Base-by-base conservation (phyloP, 768 basidiomycete species). In the Tulasnella sp. region DNA sequence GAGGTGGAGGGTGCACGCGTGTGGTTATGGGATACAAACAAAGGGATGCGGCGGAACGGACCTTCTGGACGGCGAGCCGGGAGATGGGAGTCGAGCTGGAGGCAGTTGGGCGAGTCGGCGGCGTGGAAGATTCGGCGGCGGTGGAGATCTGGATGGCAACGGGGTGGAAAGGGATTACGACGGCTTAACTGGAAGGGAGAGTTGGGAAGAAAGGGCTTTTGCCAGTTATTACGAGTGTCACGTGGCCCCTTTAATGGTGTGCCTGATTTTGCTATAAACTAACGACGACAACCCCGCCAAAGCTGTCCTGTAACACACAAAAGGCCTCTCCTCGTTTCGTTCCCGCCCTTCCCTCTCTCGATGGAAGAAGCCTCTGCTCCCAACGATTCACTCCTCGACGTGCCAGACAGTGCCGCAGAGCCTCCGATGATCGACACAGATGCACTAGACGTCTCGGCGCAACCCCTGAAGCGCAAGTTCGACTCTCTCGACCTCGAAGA, bases 11-110 rank as follows among this genome's bases (percentile, higher is more conserved):
- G 44, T 55, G 57, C 76, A 44, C 74, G 35, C 57, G 42, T 40
- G 46, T 96, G 3, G 79, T 96, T 10, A 82, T 97, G 72, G 94
- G 93, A 5, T 96, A 96, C 85, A 96, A 97, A 82, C 91, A 96
- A 82, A 89, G 96, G 57, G 92, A 97, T 83, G 81, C 85, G 0
- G 89, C 88, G 0, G 96, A 98, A 84, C 85, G 94, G 73, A 87
- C 86, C 10, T 84, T 96, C 42, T 98, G 94, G 95, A 85, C 84
- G 9, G 87, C 90, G 85, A 85, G 87, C 40, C 81, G 84, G 35
- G 84, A 85, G 2, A 85, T 87, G 5, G 91, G 89, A 0, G 83
- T 96, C 1, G 75, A 82, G 40, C 88, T 98, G 79, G 85, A 86
- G 71, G 85, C 86, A 79, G 85, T 93, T 0, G 91, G 88, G 15